Evolutionary conservation across 345 rosid species (phyloP), one percentile per base, ranked within the genome.

Genomic region (Syzygium jambos): DNA sequence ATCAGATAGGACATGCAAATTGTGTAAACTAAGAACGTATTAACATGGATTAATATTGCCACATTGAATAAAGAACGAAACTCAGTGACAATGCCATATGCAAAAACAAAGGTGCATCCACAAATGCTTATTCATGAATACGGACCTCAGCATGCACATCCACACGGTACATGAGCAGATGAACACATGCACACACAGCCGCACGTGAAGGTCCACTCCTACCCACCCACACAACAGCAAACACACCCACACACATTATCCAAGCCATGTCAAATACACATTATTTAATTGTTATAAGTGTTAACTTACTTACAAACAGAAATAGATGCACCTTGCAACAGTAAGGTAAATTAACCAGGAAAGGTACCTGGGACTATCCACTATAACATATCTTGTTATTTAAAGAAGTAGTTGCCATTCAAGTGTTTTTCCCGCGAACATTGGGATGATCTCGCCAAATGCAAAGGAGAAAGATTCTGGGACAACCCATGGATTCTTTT

Each of bases 391-490:
- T 59, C 77, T 87, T 49, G 53, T 4, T 61, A 21, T 78, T 61
- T 57, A 78, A 25, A 41, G 4, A 63, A 54, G 12, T 27, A 63
- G 86, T 84, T 86, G 84, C 90, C 90, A 89, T 41, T 89, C 87
- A 4, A 86, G 87, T 5, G 29, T 95, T 91, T 92, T 92, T 63
- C 99, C 98, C 7, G 98, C 98, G 87, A 91, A 95, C 99, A 98
- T 95, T 19, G 99, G 98, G 88, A 96, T 51, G 59, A 96, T 94
- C 41, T 95, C 95, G 34, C 98, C 99, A 38, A 95, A 94, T 52
- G 96, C 78, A 86, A 95, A 98, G 22, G 94, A 89, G 88, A 92
- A 95, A 85, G 92, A 91, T 78, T 93, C 94, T 1, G 98, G 97
- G 88, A 96, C 98, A 91, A 93, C 94, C 96, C 96, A 98, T 52